These are phyloP conservation scores for Helenozyma rhizophorensis DNA, from an alignment of 805 yeast species.

Conservation along the genomic window DNA sequence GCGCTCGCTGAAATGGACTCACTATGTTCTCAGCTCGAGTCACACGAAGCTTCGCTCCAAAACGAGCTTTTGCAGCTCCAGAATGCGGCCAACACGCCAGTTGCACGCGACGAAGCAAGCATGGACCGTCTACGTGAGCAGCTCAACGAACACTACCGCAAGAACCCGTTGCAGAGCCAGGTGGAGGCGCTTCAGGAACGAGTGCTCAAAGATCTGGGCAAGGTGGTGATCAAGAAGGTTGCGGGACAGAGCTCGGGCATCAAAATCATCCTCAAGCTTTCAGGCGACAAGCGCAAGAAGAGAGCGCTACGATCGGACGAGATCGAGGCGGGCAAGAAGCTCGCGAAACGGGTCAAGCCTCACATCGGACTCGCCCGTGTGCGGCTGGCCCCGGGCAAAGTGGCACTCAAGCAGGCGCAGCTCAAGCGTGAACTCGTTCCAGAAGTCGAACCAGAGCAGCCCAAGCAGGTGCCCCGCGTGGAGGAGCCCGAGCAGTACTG, in stretches of 20 bases:
- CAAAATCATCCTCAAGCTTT: slow-evolving; percentile 13
- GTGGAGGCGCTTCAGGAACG: slow-evolving; percentile 32
- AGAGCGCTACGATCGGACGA: neutral
- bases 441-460: neutral
- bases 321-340: too few species aligned
- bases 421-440: slow-evolving; percentile 13
- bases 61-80: slow-evolving; percentile 25
- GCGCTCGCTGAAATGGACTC: slow-evolving; percentile 14
- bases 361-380: too few species aligned
- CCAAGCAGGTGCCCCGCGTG: neutral
- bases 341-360: too few species aligned
- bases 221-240: slow-evolving; percentile 9
- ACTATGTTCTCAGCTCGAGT: slow-evolving; percentile 26
- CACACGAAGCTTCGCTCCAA: slow-evolving; percentile 23
- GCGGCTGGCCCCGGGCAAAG: neutral
- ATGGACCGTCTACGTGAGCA: slow-evolving; percentile 23
- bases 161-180: slow-evolving; percentile 34
- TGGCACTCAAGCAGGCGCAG: neutral
- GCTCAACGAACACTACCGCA: slow-evolving; percentile 29
- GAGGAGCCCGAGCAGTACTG: slow-evolving; percentile 16
- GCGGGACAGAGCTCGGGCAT: slow-evolving; percentile 10
- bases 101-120: slow-evolving; percentile 4
- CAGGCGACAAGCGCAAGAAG: neutral
- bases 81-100: slow-evolving; percentile 8
- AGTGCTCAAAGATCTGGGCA: slow-evolving; percentile 10